These are phyloP conservation scores for Zasmidium citrigriseum DNA, from an alignment of 2,329 filamentous ascomycete species.

Conservation along the genomic window DNA sequence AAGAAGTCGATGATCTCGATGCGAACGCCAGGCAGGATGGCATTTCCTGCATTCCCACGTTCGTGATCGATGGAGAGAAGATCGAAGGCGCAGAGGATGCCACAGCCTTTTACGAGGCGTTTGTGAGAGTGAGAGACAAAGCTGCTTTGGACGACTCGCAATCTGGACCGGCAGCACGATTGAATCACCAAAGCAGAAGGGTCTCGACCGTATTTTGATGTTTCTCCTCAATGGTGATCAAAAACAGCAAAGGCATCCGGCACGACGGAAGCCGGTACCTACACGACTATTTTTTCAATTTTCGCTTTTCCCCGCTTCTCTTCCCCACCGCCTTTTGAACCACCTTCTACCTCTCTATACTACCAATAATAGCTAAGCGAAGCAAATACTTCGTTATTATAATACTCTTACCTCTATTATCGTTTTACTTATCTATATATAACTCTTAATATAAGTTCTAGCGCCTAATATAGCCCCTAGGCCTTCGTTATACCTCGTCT, in stretches of 20 bases:
- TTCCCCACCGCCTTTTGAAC: too few species aligned
- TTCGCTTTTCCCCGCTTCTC: too few species aligned
- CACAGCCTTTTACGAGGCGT: slow-evolving; percentile 1
- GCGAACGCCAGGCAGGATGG: not conserved
- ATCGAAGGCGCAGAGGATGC: slow-evolving; percentile 6
- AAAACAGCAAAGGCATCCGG: not conserved
- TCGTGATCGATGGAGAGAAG: not conserved
- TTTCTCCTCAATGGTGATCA: not conserved
- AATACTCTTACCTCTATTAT: too few species aligned
- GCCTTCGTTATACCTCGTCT: too few species aligned
- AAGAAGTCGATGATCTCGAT: slow-evolving; percentile 2
- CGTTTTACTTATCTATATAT: too few species aligned
- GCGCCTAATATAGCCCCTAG: too few species aligned
- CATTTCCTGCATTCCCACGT: slow-evolving; percentile 2
- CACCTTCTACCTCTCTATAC: too few species aligned
- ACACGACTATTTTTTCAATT: too few species aligned
- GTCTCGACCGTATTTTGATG: not conserved
- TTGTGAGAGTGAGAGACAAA: not conserved
- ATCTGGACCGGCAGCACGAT: not conserved
- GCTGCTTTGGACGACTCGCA: not conserved
- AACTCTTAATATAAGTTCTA: too few species aligned
- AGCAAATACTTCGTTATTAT: too few species aligned
- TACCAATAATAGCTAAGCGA: too few species aligned
- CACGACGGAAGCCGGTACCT: too few species aligned
- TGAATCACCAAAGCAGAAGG: not conserved